These are phyloP conservation scores for Lasiosphaeria hispida DNA, from an alignment of 495 filamentous ascomycete species.

Conservation along the genomic window DNA sequence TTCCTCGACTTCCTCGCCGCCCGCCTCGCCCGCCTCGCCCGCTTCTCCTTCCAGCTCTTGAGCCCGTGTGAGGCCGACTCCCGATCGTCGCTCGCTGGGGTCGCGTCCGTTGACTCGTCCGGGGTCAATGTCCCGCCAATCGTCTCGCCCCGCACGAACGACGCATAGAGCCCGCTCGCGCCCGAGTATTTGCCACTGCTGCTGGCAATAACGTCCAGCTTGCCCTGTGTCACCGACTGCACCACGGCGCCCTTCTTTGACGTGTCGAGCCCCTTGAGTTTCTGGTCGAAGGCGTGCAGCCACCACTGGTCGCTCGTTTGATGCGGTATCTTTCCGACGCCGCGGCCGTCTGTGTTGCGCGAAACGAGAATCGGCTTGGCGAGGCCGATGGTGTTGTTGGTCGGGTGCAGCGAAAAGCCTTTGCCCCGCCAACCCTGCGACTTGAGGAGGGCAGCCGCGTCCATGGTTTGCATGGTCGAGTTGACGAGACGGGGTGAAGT, in stretches of 20 bases:
- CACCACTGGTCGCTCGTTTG: slow-evolving; percentile 73
- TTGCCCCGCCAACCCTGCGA: slow-evolving; percentile 76
- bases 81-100: slow-evolving; percentile 17
- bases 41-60: slow-evolving; percentile 26
- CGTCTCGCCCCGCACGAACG: slow-evolving; percentile 73
- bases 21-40: slow-evolving; percentile 36
- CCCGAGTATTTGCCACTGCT: slow-evolving; percentile 46
- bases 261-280: slow-evolving; percentile 66
- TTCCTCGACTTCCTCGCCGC: slow-evolving; percentile 33
- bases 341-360: slow-evolving; percentile 65
- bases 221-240: slow-evolving; percentile 49
- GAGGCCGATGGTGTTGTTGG: slow-evolving; percentile 61
- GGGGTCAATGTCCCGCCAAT: slow-evolving; percentile 59
- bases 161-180: slow-evolving; percentile 67
- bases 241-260: slow-evolving; percentile 45
- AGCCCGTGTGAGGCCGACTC: not conserved
- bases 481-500: no score
- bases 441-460: slow-evolving; percentile 49
- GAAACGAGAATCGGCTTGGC: slow-evolving; percentile 65
- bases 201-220: slow-evolving; percentile 49
- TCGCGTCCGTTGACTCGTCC: slow-evolving; percentile 20
- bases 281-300: slow-evolving; percentile 76
- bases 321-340: slow-evolving; percentile 65
- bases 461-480: slow-evolving; percentile 13
- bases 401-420: slow-evolving; percentile 70